Conservation (phyloP, 1,284 basidiomycete genomes). For the Abortiporus biennis region DNA sequence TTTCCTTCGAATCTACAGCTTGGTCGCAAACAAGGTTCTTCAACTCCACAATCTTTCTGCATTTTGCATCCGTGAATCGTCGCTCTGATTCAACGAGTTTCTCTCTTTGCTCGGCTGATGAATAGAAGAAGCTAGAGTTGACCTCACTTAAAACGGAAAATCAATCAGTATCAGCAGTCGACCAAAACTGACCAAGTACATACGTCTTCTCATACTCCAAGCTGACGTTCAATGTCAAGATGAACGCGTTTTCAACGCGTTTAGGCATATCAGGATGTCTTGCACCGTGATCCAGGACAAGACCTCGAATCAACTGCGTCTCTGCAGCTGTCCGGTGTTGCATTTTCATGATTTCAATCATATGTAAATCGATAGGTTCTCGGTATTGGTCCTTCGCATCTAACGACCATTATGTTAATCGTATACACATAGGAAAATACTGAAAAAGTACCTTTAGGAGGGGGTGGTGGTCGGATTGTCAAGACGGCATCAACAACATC, state of each 20-base stretch:
- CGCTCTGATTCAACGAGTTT: slow-evolving; percentile 98
- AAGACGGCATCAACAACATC: slow-evolving; percentile 96
- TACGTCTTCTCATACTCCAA: slow-evolving; percentile 99
- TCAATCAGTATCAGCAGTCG: slow-evolving; percentile 10
- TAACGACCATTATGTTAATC: slow-evolving; percentile 24
- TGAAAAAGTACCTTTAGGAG: slow-evolving; percentile 41
- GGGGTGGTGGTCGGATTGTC: slow-evolving; percentile 74
- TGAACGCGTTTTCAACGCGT: slow-evolving; percentile 93
- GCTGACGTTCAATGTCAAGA: slow-evolving; percentile 96
- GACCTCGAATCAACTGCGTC: slow-evolving; percentile 93
- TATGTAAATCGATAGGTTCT: slow-evolving; percentile 96
- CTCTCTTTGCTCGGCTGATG: slow-evolving; percentile 96
- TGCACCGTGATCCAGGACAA: slow-evolving; percentile 95
- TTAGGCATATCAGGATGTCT: slow-evolving; percentile 99
- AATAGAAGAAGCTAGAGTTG: slow-evolving; percentile 99
- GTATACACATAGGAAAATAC: slow-evolving; percentile 4
- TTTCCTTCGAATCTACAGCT: slow-evolving; percentile 74
- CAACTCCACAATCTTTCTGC: slow-evolving; percentile 95
- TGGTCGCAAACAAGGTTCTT: slow-evolving; percentile 97
- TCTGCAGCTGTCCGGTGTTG: slow-evolving; percentile 98
- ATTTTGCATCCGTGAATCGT: slow-evolving; percentile 89
- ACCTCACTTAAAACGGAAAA: slow-evolving; percentile 70
- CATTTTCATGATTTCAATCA: slow-evolving; percentile 99
- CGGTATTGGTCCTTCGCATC: slow-evolving; percentile 62
- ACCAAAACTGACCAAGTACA: slow-evolving; percentile 29